Evolutionary conservation across 768 basidiomycete genomes (phyloP).

Genomic region (Mycena leptocephala): DNA sequence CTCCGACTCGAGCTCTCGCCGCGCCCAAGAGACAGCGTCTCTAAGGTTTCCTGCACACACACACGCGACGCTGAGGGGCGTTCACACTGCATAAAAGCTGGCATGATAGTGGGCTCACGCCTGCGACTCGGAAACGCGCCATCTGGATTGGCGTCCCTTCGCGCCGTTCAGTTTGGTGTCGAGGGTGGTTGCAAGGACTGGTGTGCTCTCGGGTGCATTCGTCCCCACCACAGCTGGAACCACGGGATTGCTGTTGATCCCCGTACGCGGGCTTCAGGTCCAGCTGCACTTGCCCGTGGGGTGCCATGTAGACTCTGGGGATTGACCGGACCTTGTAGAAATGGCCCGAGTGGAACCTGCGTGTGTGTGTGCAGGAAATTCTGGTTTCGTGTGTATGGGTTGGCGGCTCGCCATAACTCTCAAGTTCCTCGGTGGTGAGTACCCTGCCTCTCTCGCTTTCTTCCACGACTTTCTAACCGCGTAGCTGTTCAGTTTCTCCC

Average conservation of each 20-base stretch:
- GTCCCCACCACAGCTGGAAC: not conserved
- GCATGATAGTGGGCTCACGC: no score
- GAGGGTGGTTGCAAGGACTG: no score
- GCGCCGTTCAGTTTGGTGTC: no score
- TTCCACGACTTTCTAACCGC: slow-evolving; percentile 12
- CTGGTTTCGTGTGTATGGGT: slow-evolving; percentile 2
- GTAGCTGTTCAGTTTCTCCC: no score
- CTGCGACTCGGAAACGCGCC: no score
- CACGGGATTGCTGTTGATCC: not conserved
- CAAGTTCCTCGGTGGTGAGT: not conserved
- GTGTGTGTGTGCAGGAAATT: not conserved
- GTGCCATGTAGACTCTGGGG: not conserved
- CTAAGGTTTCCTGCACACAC: no score
- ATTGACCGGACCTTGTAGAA: not conserved
- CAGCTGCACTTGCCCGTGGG: not conserved
- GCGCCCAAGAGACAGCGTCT: no score
- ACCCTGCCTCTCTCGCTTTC: not conserved
- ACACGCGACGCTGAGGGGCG: no score
- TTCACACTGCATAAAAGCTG: no score
- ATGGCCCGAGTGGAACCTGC: not conserved
- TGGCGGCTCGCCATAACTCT: not conserved
- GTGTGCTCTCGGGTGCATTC: not conserved
- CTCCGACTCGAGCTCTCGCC: no score
- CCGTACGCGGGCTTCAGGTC: not conserved
- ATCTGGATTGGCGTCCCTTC: no score